Evolutionary conservation across 306 rosid species (phyloP).

Genomic region (Casuarina equisetifolia): DNA sequence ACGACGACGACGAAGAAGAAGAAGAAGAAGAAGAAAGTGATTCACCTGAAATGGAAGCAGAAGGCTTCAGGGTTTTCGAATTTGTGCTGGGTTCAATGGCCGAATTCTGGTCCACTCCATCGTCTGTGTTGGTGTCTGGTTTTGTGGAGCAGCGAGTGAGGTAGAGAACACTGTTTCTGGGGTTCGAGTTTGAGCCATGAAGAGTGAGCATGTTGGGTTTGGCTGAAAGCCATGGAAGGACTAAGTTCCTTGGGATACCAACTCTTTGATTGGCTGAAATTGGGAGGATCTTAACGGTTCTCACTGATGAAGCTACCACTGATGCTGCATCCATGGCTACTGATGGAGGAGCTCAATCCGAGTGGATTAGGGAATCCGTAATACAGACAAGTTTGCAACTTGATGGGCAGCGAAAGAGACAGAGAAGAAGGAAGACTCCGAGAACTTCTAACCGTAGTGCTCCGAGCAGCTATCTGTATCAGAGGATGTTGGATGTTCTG

Average conservation of each 20-base stretch:
- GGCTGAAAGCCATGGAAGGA: constrained; percentile 34
- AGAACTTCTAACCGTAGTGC: not conserved
- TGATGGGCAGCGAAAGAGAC: constrained; percentile 28
- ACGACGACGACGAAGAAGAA: constrained; percentile 16
- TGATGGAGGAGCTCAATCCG: constrained; percentile 7
- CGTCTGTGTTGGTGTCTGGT: constrained; percentile 52
- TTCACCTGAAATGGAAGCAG: constrained; percentile 24
- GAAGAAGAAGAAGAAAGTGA: constrained; percentile 27
- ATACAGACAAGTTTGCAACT: not conserved
- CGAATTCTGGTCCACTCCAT: constrained; percentile 34
- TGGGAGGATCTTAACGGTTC: constrained; percentile 29
- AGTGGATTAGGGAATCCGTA: constrained; percentile 7
- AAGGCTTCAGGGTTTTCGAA: constrained; percentile 22
- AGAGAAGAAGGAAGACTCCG: not conserved
- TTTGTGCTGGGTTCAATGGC: constrained; percentile 33
- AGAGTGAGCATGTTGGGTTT: constrained; percentile 34
- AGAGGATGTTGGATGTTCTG: not conserved
- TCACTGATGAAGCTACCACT: constrained; percentile 42
- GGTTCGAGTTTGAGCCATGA: constrained; percentile 20
- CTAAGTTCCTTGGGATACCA: constrained; percentile 33
- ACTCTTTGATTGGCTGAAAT: constrained; percentile 31
- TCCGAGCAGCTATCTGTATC: no score
- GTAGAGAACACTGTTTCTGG: constrained; percentile 32
- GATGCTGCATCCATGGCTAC: constrained; percentile 49
- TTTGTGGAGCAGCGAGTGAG: constrained; percentile 60